A percentile compares a stretch with the other conserved stretches of the same genome.
phyloP scores from a whole-genome alignment of 2,329 filamentous ascomycete species.

The Cercospora beticola region DNA sequence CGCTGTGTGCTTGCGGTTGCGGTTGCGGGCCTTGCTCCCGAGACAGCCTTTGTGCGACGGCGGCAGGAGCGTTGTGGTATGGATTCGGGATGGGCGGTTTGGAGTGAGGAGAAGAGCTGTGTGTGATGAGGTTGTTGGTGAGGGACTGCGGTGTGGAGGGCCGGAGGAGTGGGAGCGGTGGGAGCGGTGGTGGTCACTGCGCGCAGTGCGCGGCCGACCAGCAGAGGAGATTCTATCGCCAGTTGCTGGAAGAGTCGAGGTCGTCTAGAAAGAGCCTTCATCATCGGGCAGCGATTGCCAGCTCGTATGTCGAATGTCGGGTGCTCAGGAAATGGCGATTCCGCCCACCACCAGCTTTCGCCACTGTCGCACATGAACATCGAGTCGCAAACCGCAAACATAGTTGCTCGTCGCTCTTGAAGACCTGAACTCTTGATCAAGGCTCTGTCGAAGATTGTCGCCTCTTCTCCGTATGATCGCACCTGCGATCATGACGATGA shows the following conservation, averaged over 20 bases:
- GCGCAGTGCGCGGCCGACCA: neutral
- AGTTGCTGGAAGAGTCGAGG: neutral
- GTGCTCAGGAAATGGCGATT: neutral
- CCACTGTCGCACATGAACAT: neutral
- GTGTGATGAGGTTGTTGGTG: neutral
- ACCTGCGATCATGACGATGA: neutral
- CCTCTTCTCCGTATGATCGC: neutral
- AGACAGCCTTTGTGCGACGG: neutral
- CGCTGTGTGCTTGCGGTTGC: neutral
- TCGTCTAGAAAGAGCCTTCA: neutral
- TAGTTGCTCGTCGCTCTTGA: neutral
- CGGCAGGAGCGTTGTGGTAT: neutral
- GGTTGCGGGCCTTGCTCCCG: constrained; percentile 1
- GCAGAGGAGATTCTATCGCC: neutral
- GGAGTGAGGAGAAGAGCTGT: neutral
- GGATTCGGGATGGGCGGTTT: neutral
- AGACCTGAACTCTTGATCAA: neutral
- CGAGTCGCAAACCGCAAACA: neutral
- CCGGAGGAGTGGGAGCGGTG: neutral
- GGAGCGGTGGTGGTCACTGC: neutral
- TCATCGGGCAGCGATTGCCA: neutral
- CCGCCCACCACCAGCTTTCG: neutral
- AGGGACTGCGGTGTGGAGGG: neutral
- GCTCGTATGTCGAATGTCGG: neutral
- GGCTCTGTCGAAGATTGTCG: neutral